Evolutionary conservation across 805 yeast genomes (phyloP).

Genomic region (Candida mattraensis): DNA sequence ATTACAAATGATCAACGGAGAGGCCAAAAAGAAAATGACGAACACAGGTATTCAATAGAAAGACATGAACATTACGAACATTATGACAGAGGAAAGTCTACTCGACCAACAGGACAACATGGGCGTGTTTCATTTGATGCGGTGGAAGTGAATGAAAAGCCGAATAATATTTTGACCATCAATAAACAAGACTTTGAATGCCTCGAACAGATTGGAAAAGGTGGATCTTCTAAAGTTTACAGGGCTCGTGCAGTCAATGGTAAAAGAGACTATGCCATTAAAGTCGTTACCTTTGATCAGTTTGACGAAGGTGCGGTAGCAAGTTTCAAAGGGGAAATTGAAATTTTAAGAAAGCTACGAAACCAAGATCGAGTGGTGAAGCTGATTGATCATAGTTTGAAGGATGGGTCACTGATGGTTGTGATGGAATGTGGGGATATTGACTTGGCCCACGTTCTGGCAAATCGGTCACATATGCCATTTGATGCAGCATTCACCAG

Average conservation of each 20-base stretch:
- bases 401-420: constrained; percentile 60
- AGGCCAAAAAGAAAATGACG: neutral
- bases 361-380: constrained; percentile 73
- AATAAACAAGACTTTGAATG: constrained; percentile 70
- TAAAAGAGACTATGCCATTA: constrained; percentile 71
- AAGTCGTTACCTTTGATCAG: constrained; percentile 77
- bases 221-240: constrained; percentile 91
- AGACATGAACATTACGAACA: constrained; percentile 1
- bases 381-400: constrained; percentile 70
- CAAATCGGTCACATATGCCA: constrained; percentile 48
- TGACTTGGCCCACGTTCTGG: constrained; percentile 80
- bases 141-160: constrained; percentile 7
- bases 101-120: neutral
- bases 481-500: constrained; percentile 77
- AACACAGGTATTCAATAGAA: neutral
- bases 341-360: constrained; percentile 59
- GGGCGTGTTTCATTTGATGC: constrained; percentile 1
- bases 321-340: constrained; percentile 90
- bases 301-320: constrained; percentile 70
- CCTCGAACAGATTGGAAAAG: constrained; percentile 79
- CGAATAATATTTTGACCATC: constrained; percentile 32
- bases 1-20: neutral
- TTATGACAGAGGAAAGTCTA: no score
- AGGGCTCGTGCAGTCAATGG: constrained; percentile 56
- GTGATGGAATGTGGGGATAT: constrained; percentile 96